Percentiles rank a stretch among this genome's conserved stretches.
Conservation (phyloP, 139 green algal species). For the Chlorella sp. region DNA sequence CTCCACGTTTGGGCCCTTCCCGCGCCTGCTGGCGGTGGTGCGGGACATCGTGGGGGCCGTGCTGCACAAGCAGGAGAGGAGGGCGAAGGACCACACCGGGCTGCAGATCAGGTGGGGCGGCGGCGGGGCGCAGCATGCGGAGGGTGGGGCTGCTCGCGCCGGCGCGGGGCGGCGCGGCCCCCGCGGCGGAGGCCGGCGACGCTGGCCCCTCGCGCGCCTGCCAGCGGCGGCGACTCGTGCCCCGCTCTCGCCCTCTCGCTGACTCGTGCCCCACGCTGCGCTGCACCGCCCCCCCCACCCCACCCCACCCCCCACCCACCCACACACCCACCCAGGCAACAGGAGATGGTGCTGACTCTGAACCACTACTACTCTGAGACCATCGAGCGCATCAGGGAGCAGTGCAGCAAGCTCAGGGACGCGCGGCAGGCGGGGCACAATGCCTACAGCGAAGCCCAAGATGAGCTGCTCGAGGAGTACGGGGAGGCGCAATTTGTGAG, state of each 20-base stretch:
- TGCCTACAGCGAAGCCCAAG: background rate
- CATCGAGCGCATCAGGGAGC: background rate
- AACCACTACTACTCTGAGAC: slow-evolving; percentile 12
- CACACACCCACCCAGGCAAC: background rate
- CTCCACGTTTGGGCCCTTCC: background rate
- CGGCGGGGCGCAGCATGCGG: no score
- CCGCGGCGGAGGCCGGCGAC: no score
- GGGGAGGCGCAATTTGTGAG: background rate
- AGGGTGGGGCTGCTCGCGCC: no score
- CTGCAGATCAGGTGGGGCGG: background rate
- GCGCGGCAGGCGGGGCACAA: background rate
- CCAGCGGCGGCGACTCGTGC: no score
- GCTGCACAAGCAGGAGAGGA: background rate
- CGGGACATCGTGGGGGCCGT: background rate
- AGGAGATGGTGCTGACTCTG: background rate
- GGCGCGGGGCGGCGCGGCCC: no score
- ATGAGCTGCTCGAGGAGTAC: background rate
- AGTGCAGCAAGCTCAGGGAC: background rate
- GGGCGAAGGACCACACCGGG: background rate
- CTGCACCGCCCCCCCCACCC: no score
- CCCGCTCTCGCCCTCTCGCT: no score
- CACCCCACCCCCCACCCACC: background rate
- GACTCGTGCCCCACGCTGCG: background rate
- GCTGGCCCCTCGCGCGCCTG: no score
- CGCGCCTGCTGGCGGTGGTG: background rate